Evolutionary conservation across 306 rosid genomes (phyloP).

Genomic region (Cicer yamashitae): DNA sequence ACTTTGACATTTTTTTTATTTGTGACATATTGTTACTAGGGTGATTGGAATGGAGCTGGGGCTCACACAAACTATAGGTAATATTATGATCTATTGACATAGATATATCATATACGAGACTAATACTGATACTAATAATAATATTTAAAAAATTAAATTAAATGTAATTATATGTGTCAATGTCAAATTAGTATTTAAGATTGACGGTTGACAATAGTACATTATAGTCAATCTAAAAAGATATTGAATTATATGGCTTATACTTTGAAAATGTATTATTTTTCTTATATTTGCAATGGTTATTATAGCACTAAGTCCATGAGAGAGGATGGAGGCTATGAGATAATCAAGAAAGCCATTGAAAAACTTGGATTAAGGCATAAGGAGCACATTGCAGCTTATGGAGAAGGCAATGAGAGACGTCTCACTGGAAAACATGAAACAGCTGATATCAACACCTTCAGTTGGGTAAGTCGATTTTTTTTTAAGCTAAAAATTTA

Average conservation of each 20-base stretch:
- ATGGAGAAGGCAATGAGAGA: constrained; percentile 77
- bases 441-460: constrained; percentile 65
- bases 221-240: too few relatives aligned
- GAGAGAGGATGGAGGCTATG: constrained; percentile 67
- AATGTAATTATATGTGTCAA: too few relatives aligned
- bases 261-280: not conserved
- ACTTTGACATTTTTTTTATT: constrained; percentile 8
- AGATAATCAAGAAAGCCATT: constrained; percentile 65
- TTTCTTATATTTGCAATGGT: constrained; percentile 11
- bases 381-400: constrained; percentile 72
- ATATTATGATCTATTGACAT: not conserved
- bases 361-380: constrained; percentile 62
- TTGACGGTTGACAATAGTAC: too few relatives aligned
- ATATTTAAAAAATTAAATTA: too few relatives aligned
- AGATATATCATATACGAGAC: not conserved
- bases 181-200: too few relatives aligned
- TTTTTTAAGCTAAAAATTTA: too few relatives aligned
- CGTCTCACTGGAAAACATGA: constrained; percentile 73
- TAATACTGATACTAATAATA: too few relatives aligned
- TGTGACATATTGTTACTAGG: constrained; percentile 32
- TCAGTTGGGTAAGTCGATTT: constrained; percentile 55
- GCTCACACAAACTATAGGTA: constrained; percentile 71
- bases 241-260: too few relatives aligned
- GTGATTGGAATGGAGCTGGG: constrained; percentile 77
- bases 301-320: constrained; percentile 65